Conservation (phyloP, 2,329 filamentous ascomycete genomes). For the Pseudovirgaria hyperparasitica region DNA sequence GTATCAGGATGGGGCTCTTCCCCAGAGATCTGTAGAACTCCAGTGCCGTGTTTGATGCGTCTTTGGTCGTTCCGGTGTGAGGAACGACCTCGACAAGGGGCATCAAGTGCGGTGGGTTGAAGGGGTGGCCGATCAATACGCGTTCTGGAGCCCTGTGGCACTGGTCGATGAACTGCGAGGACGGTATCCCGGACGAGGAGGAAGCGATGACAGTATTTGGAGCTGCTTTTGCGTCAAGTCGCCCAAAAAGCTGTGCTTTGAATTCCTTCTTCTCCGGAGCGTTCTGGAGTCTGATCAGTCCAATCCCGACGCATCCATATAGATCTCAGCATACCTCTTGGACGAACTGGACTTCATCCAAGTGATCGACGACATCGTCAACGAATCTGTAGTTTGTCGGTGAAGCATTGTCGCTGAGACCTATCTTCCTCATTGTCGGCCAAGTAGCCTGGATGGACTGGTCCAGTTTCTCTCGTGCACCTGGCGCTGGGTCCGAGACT, state of each 20-base stretch:
- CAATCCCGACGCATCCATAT: neutral
- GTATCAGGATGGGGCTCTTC: slow-evolving; percentile 28
- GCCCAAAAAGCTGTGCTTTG: slow-evolving; percentile 24
- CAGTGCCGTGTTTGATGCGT: slow-evolving; percentile 16
- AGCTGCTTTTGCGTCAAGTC: slow-evolving; percentile 18
- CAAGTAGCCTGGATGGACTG: slow-evolving; percentile 7
- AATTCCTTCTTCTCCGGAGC: slow-evolving; percentile 28
- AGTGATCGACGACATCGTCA: neutral
- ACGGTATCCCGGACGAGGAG: slow-evolving; percentile 26
- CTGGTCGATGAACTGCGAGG: slow-evolving; percentile 16
- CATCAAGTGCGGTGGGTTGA: slow-evolving; percentile 37
- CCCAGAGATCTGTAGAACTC: slow-evolving; percentile 28
- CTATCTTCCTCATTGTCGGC: slow-evolving; percentile 6
- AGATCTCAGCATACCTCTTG: slow-evolving; percentile 23
- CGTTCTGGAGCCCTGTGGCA: slow-evolving; percentile 15
- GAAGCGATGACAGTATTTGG: slow-evolving; percentile 27
- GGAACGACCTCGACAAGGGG: slow-evolving; percentile 35
- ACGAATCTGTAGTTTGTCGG: neutral
- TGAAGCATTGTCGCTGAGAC: slow-evolving; percentile 6
- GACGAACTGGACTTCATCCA: slow-evolving; percentile 21
- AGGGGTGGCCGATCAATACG: slow-evolving; percentile 34
- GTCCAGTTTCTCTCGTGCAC: slow-evolving; percentile 13
- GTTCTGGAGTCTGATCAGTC: no score
- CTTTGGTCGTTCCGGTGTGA: slow-evolving; percentile 15
- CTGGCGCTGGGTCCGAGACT: slow-evolving; percentile 28